Base-by-base conservation (phyloP, 2,329 filamentous ascomycete genomes). In the Dactylellina sp. region DNA sequence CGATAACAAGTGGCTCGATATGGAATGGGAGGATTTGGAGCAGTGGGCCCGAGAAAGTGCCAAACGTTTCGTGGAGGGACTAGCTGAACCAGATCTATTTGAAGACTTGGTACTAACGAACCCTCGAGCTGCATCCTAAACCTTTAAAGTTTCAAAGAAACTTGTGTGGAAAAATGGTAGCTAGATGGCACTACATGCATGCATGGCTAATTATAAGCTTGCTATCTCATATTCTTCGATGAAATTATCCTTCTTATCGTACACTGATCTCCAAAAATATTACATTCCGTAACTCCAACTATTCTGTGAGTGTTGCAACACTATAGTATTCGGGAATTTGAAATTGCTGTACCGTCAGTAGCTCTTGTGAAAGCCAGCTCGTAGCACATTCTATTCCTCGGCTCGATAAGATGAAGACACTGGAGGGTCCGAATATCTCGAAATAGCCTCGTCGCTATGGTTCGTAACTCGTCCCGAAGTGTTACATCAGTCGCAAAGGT, bases 1-100 rank as follows among this genome's bases (percentile, higher is more conserved):
- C 14, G 61, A 74, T 2, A 62, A 42, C 18, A 74, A 74, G 24
- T 74, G 70, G 70, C 61, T 74, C 16, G 70, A 74, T 20, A 74
- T 74, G 70, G 70, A 74, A 28, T 65, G 55, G 61, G 61, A 59
- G 25, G 70, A 66, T 52, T 46, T 74, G 22, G 61, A 74, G 18
- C 37, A 61, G 16, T 74, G 70, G 70, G 70, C 55, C 11, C 39
- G 61, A 20, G 70, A 66, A 20, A 74, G 70, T 25, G 61, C 70
- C 9, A 46, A 61, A 11, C 61, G 65, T 42, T 11, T 74, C 32
- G 56, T 57, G 2, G 70, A 74, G 12, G 18, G 55, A 32, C 12
- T 66, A 74, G 46, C 62, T 24, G 70, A 74, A 47, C 49, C 49
- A 12, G 70, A 74, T 52, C 49, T 74, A n/a, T 74, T 74, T 24